Percentiles rank a stretch among this genome's conserved stretches.
phyloP scores from a whole-genome alignment of 768 basidiomycete genomes.

The Roridomyces roridus region DNA sequence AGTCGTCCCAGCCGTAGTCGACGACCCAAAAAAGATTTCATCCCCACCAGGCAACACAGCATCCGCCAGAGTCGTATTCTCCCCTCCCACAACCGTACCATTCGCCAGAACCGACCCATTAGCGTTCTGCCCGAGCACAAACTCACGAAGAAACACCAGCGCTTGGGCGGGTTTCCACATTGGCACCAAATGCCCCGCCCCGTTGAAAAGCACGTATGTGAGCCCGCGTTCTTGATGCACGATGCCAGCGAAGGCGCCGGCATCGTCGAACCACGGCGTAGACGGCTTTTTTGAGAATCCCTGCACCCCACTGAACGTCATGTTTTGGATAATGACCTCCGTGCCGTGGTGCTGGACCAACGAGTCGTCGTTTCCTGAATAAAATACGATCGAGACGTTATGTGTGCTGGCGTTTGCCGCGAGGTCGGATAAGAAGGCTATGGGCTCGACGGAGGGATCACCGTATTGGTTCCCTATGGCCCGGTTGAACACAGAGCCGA shows the following conservation, averaged over 20 bases:
- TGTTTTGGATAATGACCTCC: conserved; percentile 52
- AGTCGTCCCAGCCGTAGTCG: conserved; percentile 44
- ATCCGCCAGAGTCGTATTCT: conserved; percentile 39
- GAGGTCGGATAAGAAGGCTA: conserved; percentile 53
- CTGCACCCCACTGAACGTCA: conserved; percentile 59
- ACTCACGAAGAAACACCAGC: conserved; percentile 50
- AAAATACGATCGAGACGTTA: conserved; percentile 45
- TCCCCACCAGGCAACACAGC: conserved; percentile 44
- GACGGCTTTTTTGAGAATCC: conserved; percentile 55
- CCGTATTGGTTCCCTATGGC: conserved; percentile 12
- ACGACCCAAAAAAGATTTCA: conserved; percentile 49
- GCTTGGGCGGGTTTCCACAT: conserved; percentile 37
- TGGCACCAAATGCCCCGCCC: conserved; percentile 28
- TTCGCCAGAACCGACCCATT: conserved; percentile 50
- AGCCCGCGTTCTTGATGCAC: conserved; percentile 60
- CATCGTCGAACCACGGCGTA: conserved; percentile 55
- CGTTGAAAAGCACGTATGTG: conserved; percentile 31
- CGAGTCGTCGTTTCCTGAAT: conserved; percentile 29
- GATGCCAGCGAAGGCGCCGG: conserved; percentile 50
- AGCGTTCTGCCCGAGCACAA: conserved; percentile 52
- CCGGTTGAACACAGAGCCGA: conserved; percentile 12
- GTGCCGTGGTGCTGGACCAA: conserved; percentile 52
- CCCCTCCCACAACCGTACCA: conserved; percentile 35
- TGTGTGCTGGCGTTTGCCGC: conserved; percentile 49
- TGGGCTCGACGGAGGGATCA: conserved; percentile 40